These are phyloP conservation scores for Cordyceps fumosorosea DNA, from an alignment of 2,329 filamentous ascomycete species.

Conservation along the genomic window DNA sequence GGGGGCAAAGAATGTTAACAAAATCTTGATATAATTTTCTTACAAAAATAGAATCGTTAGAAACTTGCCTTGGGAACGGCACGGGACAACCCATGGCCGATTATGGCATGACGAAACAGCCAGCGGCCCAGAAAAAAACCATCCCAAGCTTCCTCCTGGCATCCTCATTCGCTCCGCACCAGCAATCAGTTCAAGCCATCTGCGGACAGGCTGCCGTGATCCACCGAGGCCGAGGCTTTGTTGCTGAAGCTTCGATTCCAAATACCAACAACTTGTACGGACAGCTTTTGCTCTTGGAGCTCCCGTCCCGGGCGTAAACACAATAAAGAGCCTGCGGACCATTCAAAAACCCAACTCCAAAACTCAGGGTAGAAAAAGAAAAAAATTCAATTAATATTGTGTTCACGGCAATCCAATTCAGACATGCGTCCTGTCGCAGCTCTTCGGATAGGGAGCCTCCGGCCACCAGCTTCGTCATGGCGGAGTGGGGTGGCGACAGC, in stretches of 20 bases:
- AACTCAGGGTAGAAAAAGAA: neutral
- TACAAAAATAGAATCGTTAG: neutral
- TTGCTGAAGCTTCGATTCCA: neutral
- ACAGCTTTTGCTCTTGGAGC: neutral
- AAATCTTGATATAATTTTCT: neutral
- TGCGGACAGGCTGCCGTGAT: neutral
- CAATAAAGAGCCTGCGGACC: neutral
- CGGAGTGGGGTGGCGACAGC: slow-evolving; percentile 3
- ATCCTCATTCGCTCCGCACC: slow-evolving; percentile 4
- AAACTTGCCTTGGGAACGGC: neutral
- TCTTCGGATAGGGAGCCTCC: slow-evolving; percentile 7
- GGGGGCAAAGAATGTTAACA: neutral
- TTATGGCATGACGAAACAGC: neutral
- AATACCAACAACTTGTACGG: neutral
- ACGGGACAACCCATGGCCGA: slow-evolving; percentile 11
- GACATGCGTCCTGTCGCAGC: neutral
- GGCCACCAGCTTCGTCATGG: slow-evolving; percentile 6
- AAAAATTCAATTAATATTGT: neutral
- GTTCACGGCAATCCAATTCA: neutral
- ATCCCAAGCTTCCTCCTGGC: neutral
- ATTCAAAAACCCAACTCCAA: neutral
- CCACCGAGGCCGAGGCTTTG: slow-evolving; percentile 7
- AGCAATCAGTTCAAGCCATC: neutral
- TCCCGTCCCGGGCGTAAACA: neutral
- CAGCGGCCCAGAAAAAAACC: neutral